Evolutionary conservation across 768 basidiomycete species (phyloP), one percentile per base, ranked within the genome.

Genomic region (Suillus americanus): DNA sequence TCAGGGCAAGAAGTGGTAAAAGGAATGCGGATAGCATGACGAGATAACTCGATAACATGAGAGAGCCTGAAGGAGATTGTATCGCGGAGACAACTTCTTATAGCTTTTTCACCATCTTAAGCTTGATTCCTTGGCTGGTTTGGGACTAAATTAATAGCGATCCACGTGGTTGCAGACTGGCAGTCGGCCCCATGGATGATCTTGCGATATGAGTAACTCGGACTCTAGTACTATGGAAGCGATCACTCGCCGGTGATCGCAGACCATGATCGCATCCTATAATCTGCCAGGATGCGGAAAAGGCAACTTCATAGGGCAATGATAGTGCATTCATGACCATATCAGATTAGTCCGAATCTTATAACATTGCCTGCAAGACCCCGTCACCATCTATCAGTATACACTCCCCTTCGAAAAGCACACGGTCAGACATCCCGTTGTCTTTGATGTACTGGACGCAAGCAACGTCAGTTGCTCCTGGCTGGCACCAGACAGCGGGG

Each of bases 401-500:
- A 73, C 95, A 97, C 12, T 91, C 89, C 12, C 95, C 95, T 33
- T 91, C 89, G 72, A 85, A 86, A 59, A 96, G 83, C n/a, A 92
- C 90, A 64, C 82, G 82, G 71, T 87, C 87, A 40, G 80, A 77
- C 68, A 94, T 75, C 5, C 80, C 84, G 60, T 89, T 87, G 64
- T 87, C 83, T 46, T 85, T 82, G 73, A 95, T 87, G 69, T 84
- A 95, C 18, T 80, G 70, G 18, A 80, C 75, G 55, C 95, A 92
- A 3, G 77, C 76, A 18, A 79, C 82, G 69, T 93, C 89, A 67
- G 90, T 88, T 8, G 94, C 92, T 25, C 94, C 94, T 8, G 95
- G 95, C 74, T 97, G 95, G 37, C 96, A 83, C 95, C 95, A 97
- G 51, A 95, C 81, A 3, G 88, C 83, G 6, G 88, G 89, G n/a